A percentile compares a stretch with the other conserved stretches of the same genome.
Conservation (phyloP, 768 basidiomycete genomes). For the Serendipita sp. region DNA sequence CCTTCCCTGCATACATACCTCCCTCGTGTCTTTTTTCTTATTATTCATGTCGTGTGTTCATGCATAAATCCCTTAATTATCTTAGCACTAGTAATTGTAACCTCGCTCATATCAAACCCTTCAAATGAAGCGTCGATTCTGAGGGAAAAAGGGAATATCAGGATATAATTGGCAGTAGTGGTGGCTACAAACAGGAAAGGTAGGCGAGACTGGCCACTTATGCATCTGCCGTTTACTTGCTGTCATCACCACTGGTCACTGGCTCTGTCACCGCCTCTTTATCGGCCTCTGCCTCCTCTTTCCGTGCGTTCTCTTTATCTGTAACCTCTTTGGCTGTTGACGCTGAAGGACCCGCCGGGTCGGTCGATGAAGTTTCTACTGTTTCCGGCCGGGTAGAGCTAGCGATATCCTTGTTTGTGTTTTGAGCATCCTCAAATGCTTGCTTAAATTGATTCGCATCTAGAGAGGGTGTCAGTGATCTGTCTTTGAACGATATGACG, state of each 20-base stretch:
- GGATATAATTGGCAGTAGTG: no score
- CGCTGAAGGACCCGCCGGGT: constrained; percentile 13
- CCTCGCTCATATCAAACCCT: no score
- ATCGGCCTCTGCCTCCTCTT: neutral
- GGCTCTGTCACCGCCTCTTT: neutral
- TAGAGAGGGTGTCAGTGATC: constrained; percentile 15
- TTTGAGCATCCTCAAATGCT: constrained; percentile 75
- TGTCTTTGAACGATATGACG: neutral
- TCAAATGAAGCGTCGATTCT: no score
- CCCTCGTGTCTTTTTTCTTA: neutral
- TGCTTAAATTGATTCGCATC: constrained; percentile 80
- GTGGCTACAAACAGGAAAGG: no score
- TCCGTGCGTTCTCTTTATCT: constrained; percentile 12
- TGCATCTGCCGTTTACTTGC: neutral
- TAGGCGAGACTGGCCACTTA: no score
- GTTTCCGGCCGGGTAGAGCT: constrained; percentile 6
- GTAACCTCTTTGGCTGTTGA: constrained; percentile 16
- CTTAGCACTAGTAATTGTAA: no score
- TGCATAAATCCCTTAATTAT: no score
- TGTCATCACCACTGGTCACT: neutral
- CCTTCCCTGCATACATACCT: neutral
- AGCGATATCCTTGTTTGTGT: constrained; percentile 37
- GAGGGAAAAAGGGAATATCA: no score
- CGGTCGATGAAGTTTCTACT: constrained; percentile 1
- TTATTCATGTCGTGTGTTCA: no score